Base-by-base conservation (phyloP, 768 basidiomycete genomes). In the Pholiota microspora region DNA sequence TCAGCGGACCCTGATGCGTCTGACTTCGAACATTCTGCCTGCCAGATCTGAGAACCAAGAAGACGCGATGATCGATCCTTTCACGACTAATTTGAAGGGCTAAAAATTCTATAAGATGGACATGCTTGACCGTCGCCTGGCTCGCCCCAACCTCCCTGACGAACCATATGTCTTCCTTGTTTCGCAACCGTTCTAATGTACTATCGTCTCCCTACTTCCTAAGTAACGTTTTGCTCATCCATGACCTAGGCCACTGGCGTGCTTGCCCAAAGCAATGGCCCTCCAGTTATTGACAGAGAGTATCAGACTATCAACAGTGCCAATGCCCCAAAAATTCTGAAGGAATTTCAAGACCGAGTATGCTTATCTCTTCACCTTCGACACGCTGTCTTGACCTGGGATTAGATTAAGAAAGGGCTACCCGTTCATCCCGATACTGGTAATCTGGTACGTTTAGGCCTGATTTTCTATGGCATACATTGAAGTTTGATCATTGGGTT, bases 331-430 rank as follows among this genome's bases (percentile, higher is more conserved):
- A 73, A 73, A 55, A 62, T 68, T 24, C 63, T 81, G 54, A 71
- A 70, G 27, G 75, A 74, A 38, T 72, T 81, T 51, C 69, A 72
- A 28, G 75, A 77, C 8, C 73, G 75, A 66, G 80, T 79, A 15
- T 10, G 40, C 35, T 10, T 18, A 18, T 35, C 13, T 40, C 25
- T 5, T 31, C 13, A n/a, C 16, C 15, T 46, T 36, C 7, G 16
- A 32, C 4, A 28, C 18, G 12, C n/a, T 13, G 18, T 42, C 18
- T 44, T 27, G 7, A 25, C 12, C 51, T 49, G 45, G 24, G n/a
- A n/a, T 6, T 60, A 82, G 80, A 64, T 81, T 51, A 78, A 77
- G 62, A 78, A 72, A 60, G 78, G 78, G 5, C 45, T 66, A 21
- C 63, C 69, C 10, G 58, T 76, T 7, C 64, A 60, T 13, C 48